Base-by-base conservation (phyloP, 305 asterid species). In the Caryopteris hybrid region DNA sequence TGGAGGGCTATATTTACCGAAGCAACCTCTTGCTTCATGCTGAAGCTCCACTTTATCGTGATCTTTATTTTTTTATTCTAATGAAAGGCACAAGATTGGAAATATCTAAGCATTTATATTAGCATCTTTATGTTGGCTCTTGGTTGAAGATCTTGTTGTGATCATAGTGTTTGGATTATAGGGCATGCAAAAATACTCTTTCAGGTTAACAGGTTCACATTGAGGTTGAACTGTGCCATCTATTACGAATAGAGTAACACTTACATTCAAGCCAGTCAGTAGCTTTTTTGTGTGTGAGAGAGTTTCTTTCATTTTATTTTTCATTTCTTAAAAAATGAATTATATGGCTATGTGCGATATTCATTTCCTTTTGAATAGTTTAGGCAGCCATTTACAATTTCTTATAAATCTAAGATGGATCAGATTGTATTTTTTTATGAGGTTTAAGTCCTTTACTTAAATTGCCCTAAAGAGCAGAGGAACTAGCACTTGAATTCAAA, bases 401-500 rank as follows among this genome's bases (percentile, higher is more conserved):
- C 45, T 17, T 68, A 22, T 34, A 48, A 20, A 38, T 43, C 17
- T 13, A 45, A 66, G 22, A 20, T 64, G 59, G 45, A 42, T 34
- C 20, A 25, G 31, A 25, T 16, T 29, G 14, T 45, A 6, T 5
- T 21, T 21, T 46, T 36, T 23, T 6, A 14, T 45, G 51, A 48
- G 33, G 20, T 29, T 29, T 14, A 13, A 8, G 21, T 16, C 10
- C 52, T 57, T 50, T 48, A 14, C 54, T 71, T 39, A 21, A 68
- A 42, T 69, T 81, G 72, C 51, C 56, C 51, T 77, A 34, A 41
- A 87, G 95, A 57, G 70, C 82, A 58, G 84, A 80, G 66, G 89
- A 89, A 57, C 74, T 51, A 46, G 83, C 82, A 16, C 69, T 80
- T 45, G 84, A 75, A 64, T 74, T 82, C 45, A 48, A 61, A 55